Percentiles rank a stretch among this genome's conserved stretches.
Conservation (phyloP, 192 early-diverging fungal genomes). For the Podochytrium sp. region DNA sequence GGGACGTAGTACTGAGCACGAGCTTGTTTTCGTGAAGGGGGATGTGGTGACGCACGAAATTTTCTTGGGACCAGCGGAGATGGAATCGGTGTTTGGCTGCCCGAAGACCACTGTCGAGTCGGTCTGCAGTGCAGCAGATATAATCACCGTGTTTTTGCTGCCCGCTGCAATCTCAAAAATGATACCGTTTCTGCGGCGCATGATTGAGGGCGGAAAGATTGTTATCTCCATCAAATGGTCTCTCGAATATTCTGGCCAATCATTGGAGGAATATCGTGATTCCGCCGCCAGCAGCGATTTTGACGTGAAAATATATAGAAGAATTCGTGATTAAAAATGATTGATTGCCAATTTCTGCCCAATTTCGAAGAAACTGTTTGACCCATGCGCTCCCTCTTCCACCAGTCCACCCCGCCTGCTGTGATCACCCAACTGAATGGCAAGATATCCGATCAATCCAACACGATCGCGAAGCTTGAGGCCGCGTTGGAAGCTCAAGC, state of each 20-base stretch:
- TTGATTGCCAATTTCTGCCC: too few relatives aligned
- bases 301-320: neutral
- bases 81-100: too few relatives aligned
- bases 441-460: too few relatives aligned
- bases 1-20: neutral
- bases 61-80: too few relatives aligned
- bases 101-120: neutral
- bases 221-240: neutral
- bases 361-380: too few relatives aligned
- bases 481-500: too few relatives aligned
- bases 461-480: too few relatives aligned
- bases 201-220: conserved; percentile 4
- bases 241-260: neutral
- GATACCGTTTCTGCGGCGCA: neutral
- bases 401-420: too few relatives aligned
- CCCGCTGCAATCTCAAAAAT: neutral
- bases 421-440: too few relatives aligned
- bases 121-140: neutral
- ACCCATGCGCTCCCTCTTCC: too few relatives aligned
- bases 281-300: neutral
- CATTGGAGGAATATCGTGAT: conserved; percentile 10
- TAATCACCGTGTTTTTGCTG: conserved; percentile 8
- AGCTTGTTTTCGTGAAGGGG: neutral
- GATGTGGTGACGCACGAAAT: neutral
- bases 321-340: too few relatives aligned